phyloP scores from a whole-genome alignment of 2,329 filamentous ascomycete genomes.

The Ceratocystis colombiana region DNA sequence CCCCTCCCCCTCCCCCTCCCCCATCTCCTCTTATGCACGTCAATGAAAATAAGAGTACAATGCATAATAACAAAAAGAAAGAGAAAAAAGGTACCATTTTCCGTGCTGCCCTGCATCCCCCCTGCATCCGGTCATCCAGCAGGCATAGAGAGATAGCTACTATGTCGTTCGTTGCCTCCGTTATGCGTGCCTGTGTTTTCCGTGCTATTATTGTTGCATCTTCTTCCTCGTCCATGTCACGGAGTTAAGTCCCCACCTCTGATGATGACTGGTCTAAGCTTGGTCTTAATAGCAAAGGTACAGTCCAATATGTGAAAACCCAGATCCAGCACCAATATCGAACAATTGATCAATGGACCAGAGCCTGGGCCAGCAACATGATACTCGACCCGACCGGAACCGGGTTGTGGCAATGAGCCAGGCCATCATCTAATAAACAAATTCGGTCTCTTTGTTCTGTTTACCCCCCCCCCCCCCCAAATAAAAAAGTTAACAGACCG shows the following conservation, averaged over 20 bases:
- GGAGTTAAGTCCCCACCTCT: not conserved
- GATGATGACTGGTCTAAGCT: too few relatives aligned
- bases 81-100: not conserved
- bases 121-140: too few relatives aligned
- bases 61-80: not conserved
- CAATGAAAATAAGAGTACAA: not conserved
- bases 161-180: not conserved
- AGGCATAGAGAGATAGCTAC: not conserved
- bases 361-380: conserved; percentile 7
- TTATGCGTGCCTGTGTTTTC: not conserved
- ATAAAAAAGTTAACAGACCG: not conserved
- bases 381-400: conserved; percentile 7
- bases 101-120: too few relatives aligned
- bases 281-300: not conserved
- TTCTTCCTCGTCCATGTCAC: not conserved
- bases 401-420: not conserved
- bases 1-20: not conserved
- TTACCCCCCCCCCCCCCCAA: not conserved
- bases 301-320: not conserved
- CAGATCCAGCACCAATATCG: not conserved
- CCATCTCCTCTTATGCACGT: not conserved
- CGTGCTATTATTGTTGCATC: not conserved
- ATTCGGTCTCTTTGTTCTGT: not conserved
- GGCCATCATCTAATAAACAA: not conserved
- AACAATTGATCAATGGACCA: not conserved